Conservation (phyloP, 257 asterid genomes). For the Cordia subcordata region DNA sequence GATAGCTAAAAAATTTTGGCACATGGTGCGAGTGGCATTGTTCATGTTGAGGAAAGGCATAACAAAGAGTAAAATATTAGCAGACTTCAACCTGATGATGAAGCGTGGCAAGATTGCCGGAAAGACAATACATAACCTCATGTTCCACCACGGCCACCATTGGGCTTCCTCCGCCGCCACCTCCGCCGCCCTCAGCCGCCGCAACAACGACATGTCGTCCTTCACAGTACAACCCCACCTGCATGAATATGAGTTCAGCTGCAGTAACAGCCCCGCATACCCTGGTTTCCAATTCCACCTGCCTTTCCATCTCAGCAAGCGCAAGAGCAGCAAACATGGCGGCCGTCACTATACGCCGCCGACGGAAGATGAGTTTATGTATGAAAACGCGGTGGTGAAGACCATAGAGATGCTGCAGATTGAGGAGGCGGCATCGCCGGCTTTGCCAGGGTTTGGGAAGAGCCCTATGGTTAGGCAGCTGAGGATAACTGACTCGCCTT, state of each 20-base stretch:
- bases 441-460: slow-evolving; percentile 31
- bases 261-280: slow-evolving; percentile 16
- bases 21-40: slow-evolving; percentile 10
- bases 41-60: slow-evolving; percentile 23
- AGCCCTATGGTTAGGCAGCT: slow-evolving; percentile 37
- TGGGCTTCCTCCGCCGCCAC: slow-evolving; percentile 2
- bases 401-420: slow-evolving; percentile 45
- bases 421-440: slow-evolving; percentile 32
- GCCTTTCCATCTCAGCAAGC: slow-evolving; percentile 5
- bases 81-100: slow-evolving; percentile 22
- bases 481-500: slow-evolving; percentile 35
- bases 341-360: slow-evolving; percentile 2
- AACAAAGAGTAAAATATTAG: slow-evolving; percentile 20
- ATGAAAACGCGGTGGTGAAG: slow-evolving; percentile 25
- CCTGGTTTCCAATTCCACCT: background rate
- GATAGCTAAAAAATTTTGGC: slow-evolving; percentile 20
- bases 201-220: background rate
- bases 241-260: slow-evolving; percentile 17
- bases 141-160: slow-evolving; percentile 18
- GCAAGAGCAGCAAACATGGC: background rate
- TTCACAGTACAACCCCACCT: background rate
- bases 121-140: slow-evolving; percentile 20
- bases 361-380: background rate
- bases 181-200: background rate
- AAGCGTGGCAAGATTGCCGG: slow-evolving; percentile 23